Evolutionary conservation across 2,329 filamentous ascomycete genomes (phyloP).

Genomic region (Fusarium sulawesiense): DNA sequence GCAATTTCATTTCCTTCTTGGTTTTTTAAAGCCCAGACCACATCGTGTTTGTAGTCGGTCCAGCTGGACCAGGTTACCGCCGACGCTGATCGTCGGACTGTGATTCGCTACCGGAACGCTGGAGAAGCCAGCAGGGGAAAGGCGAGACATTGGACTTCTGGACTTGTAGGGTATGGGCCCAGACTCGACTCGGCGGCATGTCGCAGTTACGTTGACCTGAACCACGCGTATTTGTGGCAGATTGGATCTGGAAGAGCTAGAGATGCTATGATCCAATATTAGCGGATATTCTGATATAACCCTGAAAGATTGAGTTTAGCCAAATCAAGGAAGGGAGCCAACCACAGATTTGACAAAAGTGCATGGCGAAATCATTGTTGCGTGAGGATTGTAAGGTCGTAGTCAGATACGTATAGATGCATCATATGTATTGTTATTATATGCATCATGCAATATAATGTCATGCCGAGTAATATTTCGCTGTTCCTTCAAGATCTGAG

Average conservation of each 20-base stretch:
- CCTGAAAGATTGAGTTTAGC: background rate
- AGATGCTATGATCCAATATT: conserved; percentile 5
- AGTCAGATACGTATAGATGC: background rate
- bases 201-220: conserved; percentile 20
- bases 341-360: conserved; percentile 4
- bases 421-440: background rate
- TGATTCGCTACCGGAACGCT: conserved; percentile 51
- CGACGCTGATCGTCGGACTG: conserved; percentile 29
- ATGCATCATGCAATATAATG: conserved; percentile 13
- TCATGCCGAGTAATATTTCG: conserved; percentile 6
- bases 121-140: conserved; percentile 43
- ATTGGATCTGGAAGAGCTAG: background rate
- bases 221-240: conserved; percentile 27
- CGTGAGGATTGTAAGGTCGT: background rate
- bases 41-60: conserved; percentile 13
- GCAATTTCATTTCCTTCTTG: background rate
- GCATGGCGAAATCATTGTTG: conserved; percentile 8
- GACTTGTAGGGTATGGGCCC: conserved; percentile 5
- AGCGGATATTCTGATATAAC: background rate
- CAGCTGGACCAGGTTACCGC: conserved; percentile 49
- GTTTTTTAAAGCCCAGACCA: conserved; percentile 20
- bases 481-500: conserved; percentile 31
- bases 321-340: conserved; percentile 1
- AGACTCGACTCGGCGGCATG: conserved; percentile 28
- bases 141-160: conserved; percentile 33